A percentile compares a stretch with the other conserved stretches of the same genome.
Conservation (phyloP, 2,329 filamentous ascomycete genomes). For the Myriosclerotinia duriaeana region DNA sequence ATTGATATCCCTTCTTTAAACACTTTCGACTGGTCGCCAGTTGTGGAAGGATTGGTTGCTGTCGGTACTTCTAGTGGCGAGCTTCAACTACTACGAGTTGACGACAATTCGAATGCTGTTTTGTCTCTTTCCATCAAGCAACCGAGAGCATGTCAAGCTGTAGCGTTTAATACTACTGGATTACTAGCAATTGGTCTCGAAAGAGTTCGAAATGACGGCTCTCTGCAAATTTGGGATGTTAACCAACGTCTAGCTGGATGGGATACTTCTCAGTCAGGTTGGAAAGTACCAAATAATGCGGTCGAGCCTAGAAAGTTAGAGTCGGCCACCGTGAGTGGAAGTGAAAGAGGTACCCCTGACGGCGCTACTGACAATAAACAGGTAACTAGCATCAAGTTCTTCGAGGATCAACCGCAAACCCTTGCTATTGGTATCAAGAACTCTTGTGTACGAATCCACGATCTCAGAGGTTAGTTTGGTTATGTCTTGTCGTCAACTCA, state of each 20-base stretch:
- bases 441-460: constrained; percentile 73
- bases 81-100: constrained; percentile 70
- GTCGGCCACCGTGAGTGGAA: constrained; percentile 33
- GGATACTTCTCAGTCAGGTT: constrained; percentile 51
- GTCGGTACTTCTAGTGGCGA: constrained; percentile 74
- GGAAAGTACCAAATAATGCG: constrained; percentile 33
- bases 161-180: constrained; percentile 72
- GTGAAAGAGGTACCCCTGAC: not conserved
- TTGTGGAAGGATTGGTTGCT: constrained; percentile 64
- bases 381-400: constrained; percentile 82
- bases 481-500: not conserved
- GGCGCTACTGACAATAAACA: constrained; percentile 55
- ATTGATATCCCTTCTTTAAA: constrained; percentile 63
- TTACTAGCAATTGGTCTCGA: constrained; percentile 77
- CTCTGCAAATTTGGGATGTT: constrained; percentile 80
- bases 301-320: constrained; percentile 58
- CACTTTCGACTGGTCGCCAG: constrained; percentile 66
- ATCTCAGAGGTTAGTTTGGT: constrained; percentile 63
- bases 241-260: constrained; percentile 55
- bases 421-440: constrained; percentile 74
- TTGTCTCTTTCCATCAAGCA: constrained; percentile 70
- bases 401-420: constrained; percentile 72
- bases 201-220: constrained; percentile 76
- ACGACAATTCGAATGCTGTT: constrained; percentile 66
- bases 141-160: constrained; percentile 75